Percentiles rank a stretch among this genome's conserved stretches.
phyloP scores from a whole-genome alignment of 31 red algal species.

The Odonthalia washingtoniensis region DNA sequence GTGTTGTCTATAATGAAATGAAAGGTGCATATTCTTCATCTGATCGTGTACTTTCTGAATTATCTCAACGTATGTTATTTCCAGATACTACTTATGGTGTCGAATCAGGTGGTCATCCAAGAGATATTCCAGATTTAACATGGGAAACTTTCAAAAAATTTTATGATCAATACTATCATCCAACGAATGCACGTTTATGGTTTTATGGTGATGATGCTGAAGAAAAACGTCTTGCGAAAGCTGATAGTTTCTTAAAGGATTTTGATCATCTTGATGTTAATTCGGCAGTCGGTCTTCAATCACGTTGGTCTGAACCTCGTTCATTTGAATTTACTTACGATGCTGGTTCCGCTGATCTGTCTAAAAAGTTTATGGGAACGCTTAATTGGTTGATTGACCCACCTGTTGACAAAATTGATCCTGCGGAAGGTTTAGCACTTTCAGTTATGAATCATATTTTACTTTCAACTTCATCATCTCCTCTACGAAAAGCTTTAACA shows the following conservation, averaged over 20 bases:
- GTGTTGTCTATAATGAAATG: constrained; percentile 99
- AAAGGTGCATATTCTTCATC: constrained; percentile 95
- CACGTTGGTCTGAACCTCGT: constrained; percentile 67
- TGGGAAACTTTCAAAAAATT: constrained; percentile 96
- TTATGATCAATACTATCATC: constrained; percentile 96
- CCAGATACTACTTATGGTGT: constrained; percentile 98
- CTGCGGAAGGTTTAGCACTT: constrained; percentile 72
- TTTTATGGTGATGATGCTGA: constrained; percentile 99
- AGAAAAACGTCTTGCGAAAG: constrained; percentile 84
- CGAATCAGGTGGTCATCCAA: constrained; percentile 94
- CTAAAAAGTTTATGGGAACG: constrained; percentile 95
- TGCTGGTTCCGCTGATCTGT: constrained; percentile 73
- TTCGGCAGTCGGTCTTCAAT: constrained; percentile 78
- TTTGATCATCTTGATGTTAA: constrained; percentile 71
- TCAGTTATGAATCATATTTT: constrained; percentile 87
- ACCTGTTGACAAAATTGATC: constrained; percentile 69
- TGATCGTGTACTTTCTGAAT: constrained; percentile 77
- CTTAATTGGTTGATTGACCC: constrained; percentile 93
- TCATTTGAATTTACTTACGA: constrained; percentile 81
- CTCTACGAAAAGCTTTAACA: constrained; percentile 92
- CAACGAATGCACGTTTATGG: constrained; percentile 94
- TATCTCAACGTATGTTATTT: constrained; percentile 91
- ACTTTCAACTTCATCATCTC: constrained; percentile 76
- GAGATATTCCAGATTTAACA: constrained; percentile 91
- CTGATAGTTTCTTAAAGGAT: constrained; percentile 82